A percentile compares a stretch with the other conserved stretches of the same genome.
Evolutionary conservation across 345 rosid genomes (phyloP).

Genomic region (Lumnitzera racemosa): DNA sequence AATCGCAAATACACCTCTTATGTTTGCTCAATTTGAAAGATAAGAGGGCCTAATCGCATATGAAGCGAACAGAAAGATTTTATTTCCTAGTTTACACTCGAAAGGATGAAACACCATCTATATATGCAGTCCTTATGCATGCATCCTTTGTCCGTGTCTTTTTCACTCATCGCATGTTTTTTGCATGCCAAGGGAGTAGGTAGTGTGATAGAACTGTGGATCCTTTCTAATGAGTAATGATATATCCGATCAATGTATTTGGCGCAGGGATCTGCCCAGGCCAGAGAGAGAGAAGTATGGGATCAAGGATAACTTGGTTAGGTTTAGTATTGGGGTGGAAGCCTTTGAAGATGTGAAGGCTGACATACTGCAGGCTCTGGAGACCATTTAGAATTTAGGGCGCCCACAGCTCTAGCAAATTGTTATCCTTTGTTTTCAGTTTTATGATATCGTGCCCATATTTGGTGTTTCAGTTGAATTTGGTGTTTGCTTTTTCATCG

Average conservation of each 20-base stretch:
- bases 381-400: slow-evolving; percentile 28
- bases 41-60: too few species aligned
- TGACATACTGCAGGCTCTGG: slow-evolving; percentile 86
- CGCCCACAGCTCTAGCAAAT: slow-evolving; percentile 1
- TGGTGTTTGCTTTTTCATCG: background rate
- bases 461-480: slow-evolving; percentile 14
- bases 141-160: too few species aligned
- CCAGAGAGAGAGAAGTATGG: slow-evolving; percentile 70
- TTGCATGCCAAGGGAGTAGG: too few species aligned
- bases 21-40: too few species aligned
- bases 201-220: too few species aligned
- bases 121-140: too few species aligned
- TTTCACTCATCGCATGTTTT: too few species aligned
- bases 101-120: too few species aligned
- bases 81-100: too few species aligned
- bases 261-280: slow-evolving; percentile 75
- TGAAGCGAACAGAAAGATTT: too few species aligned
- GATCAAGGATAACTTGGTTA: slow-evolving; percentile 82
- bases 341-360: slow-evolving; percentile 86
- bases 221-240: background rate
- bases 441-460: background rate
- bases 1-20: too few species aligned
- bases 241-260: background rate
- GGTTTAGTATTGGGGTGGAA: slow-evolving; percentile 94
- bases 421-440: background rate